phyloP scores from a whole-genome alignment of 164 flowering plant species.

The Magnolia sinica region DNA sequence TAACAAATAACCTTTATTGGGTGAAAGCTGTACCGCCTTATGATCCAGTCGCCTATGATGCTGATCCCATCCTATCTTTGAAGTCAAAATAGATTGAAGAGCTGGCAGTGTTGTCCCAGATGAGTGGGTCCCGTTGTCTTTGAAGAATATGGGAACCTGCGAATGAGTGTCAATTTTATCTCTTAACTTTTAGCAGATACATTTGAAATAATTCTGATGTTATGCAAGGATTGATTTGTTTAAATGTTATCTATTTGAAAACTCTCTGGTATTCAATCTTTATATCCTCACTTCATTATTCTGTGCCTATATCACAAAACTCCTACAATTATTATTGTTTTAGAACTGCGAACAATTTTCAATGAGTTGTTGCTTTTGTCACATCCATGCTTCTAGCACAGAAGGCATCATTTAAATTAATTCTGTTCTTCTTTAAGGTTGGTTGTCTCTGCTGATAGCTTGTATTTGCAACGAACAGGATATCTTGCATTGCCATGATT shows the following conservation, averaged over 20 bases:
- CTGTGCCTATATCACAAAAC: neutral
- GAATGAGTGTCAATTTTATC: neutral
- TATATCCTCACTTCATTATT: too few relatives aligned
- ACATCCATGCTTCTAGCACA: too few relatives aligned
- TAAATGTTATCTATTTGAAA: too few relatives aligned
- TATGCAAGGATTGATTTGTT: neutral
- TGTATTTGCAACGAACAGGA: slow-evolving; percentile 49
- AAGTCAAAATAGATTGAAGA: neutral
- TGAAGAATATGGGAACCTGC: neutral
- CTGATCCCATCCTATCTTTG: neutral
- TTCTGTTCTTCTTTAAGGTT: neutral
- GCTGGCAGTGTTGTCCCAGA: neutral
- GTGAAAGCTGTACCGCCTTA: neutral
- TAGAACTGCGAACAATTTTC: neutral
- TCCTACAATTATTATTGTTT: neutral
- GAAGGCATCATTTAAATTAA: neutral
- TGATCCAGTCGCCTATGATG: neutral
- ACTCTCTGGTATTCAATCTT: too few relatives aligned
- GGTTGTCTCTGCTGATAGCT: neutral
- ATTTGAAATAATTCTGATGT: neutral
- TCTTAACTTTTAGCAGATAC: neutral
- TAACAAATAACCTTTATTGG: too few relatives aligned
- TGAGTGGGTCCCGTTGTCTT: neutral
- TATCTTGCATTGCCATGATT: slow-evolving; percentile 97
- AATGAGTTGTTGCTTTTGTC: neutral